A percentile compares a stretch with the other conserved stretches of the same genome.
phyloP scores from a whole-genome alignment of 1,139 yeast species.

The Hyphopichia pseudoburtonii region DNA sequence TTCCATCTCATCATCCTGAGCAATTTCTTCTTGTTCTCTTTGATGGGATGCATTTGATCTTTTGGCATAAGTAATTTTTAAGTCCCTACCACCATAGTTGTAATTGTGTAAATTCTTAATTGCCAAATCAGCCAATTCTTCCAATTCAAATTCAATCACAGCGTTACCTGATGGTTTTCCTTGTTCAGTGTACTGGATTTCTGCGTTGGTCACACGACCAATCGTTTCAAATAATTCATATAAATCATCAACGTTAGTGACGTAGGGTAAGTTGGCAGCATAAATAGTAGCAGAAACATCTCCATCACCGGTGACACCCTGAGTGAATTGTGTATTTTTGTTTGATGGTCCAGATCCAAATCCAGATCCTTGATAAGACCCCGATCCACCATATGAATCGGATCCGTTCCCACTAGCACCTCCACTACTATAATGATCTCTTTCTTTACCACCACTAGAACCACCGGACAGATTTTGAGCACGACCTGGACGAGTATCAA shows the following conservation, averaged over 20 bases:
- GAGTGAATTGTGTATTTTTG: constrained; percentile 57
- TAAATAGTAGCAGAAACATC: constrained; percentile 61
- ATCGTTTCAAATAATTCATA: constrained; percentile 84
- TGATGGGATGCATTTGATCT: constrained; percentile 4
- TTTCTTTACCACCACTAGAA: constrained; percentile 12
- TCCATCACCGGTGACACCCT: constrained; percentile 66
- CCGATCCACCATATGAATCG: neutral
- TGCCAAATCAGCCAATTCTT: constrained; percentile 72
- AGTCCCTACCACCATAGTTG: constrained; percentile 78
- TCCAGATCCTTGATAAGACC: neutral
- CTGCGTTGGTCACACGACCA: constrained; percentile 76
- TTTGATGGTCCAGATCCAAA: constrained; percentile 12
- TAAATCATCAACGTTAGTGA: constrained; percentile 82
- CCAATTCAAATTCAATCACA: constrained; percentile 73
- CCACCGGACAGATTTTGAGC: constrained; percentile 7
- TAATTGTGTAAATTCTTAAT: constrained; percentile 73
- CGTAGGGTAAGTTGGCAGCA: constrained; percentile 82
- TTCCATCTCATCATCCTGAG: neutral
- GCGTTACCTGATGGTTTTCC: constrained; percentile 85
- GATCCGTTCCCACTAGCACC: constrained; percentile 1
- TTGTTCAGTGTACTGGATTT: constrained; percentile 61
- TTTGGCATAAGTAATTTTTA: constrained; percentile 63
- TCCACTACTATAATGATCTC: constrained; percentile 11
- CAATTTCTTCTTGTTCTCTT: neutral
- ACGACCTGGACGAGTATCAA: constrained; percentile 71